Conservation (phyloP, 1,284 basidiomycete genomes). For the Tilletia walkeri region DNA sequence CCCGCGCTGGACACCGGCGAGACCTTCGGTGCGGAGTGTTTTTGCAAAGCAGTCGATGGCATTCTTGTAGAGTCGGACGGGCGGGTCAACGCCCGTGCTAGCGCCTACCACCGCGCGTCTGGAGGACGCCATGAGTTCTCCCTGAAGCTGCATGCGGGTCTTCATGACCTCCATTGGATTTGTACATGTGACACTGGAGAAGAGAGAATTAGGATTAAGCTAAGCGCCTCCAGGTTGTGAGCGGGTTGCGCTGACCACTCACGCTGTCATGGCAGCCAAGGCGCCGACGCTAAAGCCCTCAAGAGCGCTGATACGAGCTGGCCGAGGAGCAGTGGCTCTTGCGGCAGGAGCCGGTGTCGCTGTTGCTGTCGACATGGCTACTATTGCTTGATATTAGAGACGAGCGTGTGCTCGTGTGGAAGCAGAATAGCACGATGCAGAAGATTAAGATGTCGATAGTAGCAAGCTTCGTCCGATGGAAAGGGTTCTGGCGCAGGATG, state of each 20-base stretch:
- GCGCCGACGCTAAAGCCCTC: constrained; percentile 42
- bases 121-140: constrained; percentile 34
- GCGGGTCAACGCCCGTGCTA: background rate
- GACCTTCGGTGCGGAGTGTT: constrained; percentile 86
- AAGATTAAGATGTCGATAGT: no score
- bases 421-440: no score
- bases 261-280: constrained; percentile 44
- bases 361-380: background rate
- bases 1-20: constrained; percentile 86
- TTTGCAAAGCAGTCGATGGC: constrained; percentile 82
- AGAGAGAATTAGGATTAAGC: background rate
- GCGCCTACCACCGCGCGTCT: constrained; percentile 19
- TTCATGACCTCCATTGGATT: constrained; percentile 51
- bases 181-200: constrained; percentile 31
- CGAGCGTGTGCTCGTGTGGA: no score
- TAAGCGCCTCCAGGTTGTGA: background rate
- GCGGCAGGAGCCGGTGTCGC: background rate
- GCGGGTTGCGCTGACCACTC: background rate
- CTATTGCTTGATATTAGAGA: background rate
- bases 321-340: no score
- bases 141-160: constrained; percentile 53
- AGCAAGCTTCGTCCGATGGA: no score
- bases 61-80: constrained; percentile 70
- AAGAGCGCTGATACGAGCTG: constrained; percentile 30
- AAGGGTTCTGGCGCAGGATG: no score